Base-by-base conservation (phyloP, 345 rosid genomes). In the Isatis tinctoria region DNA sequence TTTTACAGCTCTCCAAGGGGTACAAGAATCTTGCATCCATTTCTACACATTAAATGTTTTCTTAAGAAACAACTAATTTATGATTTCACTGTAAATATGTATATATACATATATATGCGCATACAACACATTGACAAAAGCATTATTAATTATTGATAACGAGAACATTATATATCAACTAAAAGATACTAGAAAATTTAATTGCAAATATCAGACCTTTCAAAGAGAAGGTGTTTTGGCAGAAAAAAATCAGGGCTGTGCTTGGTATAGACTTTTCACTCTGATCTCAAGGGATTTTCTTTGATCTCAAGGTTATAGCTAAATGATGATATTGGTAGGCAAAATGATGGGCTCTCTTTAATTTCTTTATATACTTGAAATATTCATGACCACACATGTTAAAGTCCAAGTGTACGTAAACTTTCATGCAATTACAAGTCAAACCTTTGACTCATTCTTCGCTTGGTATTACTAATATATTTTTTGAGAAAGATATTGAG, bases 1-100 rank as follows among this genome's bases (percentile, higher is more conserved):
- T 78, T 66, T 88, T 88, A 70, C 84, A 82, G 28, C 75, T 77
- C 53, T 82, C 75, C 70, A 73, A 64, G 26, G 90, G 86, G 78
- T 79, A 77, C n/a, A 83, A 43, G 72, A 62, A 80, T 49, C 74
- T 59, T 56, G 82, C 35, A 36, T 82, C 80, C 79, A 69, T 76
- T 44, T 70, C 74, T 76, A 63, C 44, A 69, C 65, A 54, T 32
- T n/a, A 39, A 53, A 53, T 27, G 10, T 62, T 68, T 43, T 59
- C 10, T 39, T 67, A 37, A 27, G 39, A 65, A 44, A 65, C n/a
- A 65, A 10, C 5, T 20, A 22, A 61, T 22, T 22, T 12, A 52
- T 37, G 11, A 41, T 10, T 39, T 56, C 26, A 5, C 10, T 57
- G 27, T 43, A 63, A 22, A 24, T 32, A 35, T 3, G 20, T 6